Conservation (phyloP, 345 rosid species). For the Stellera chamaejasme region DNA sequence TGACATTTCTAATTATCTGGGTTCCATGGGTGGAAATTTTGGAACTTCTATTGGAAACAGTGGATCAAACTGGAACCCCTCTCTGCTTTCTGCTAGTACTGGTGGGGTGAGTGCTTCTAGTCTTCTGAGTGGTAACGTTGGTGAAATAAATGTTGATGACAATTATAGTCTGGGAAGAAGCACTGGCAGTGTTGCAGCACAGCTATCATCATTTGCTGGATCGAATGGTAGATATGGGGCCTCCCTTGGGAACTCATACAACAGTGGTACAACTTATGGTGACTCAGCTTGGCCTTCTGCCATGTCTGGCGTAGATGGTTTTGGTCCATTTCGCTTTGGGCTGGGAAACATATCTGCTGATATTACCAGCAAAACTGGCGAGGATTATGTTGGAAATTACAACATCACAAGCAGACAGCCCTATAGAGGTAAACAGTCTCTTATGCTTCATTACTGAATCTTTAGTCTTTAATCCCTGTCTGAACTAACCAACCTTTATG, state of each 20-base stretch:
- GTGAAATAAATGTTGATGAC: slow-evolving; percentile 33
- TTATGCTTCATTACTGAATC: not conserved
- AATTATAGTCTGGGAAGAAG: slow-evolving; percentile 33
- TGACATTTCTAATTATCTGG: slow-evolving; percentile 34
- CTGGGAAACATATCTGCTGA: slow-evolving; percentile 59
- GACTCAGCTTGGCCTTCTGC: slow-evolving; percentile 74
- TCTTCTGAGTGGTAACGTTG: slow-evolving; percentile 22
- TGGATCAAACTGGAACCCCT: slow-evolving; percentile 64
- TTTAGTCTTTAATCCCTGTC: not conserved
- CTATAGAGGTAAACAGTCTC: slow-evolving; percentile 63
- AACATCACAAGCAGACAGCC: slow-evolving; percentile 65
- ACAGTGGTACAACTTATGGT: slow-evolving; percentile 54
- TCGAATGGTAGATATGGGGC: slow-evolving; percentile 48
- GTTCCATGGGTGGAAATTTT: slow-evolving; percentile 47
- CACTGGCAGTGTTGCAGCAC: slow-evolving; percentile 33
- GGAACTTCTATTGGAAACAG: slow-evolving; percentile 59
- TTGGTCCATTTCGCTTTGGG: slow-evolving; percentile 59
- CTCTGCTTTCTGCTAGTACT: slow-evolving; percentile 36
- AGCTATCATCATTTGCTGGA: slow-evolving; percentile 50
- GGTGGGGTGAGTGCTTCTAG: slow-evolving; percentile 30
- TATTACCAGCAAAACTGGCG: slow-evolving; percentile 48
- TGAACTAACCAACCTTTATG: slow-evolving; percentile 19
- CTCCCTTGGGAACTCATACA: slow-evolving; percentile 55
- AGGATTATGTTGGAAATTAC: slow-evolving; percentile 70
- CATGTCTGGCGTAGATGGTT: slow-evolving; percentile 51